These are phyloP conservation scores for Trebouxia sp. DNA, from an alignment of 139 green algal species.

Conservation along the genomic window DNA sequence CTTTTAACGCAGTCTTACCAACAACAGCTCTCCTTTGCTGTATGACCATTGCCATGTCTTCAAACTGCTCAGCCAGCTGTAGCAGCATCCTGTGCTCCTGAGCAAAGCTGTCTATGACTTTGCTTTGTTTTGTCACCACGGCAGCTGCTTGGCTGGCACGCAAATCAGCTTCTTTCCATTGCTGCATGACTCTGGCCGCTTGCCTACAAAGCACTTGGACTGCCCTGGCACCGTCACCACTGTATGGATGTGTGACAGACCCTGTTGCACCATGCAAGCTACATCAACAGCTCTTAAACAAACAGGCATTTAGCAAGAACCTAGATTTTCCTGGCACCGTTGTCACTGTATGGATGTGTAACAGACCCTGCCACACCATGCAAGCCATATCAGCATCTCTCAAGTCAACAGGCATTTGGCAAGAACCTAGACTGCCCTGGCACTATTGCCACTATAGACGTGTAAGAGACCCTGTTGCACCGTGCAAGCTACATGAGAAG, in stretches of 20 bases:
- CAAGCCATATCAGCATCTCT: no score
- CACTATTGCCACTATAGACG: not conserved
- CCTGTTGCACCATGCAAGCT: no score
- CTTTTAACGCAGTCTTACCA: not conserved
- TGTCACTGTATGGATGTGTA: not conserved
- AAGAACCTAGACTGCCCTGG: not conserved
- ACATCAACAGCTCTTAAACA: no score
- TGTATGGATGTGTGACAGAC: not conserved
- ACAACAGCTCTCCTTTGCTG: not conserved
- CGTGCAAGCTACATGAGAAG: no score
- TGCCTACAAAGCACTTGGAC: not conserved
- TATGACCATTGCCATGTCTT: not conserved
- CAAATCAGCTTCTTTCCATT: not conserved
- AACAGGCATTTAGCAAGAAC: no score
- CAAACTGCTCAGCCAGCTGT: not conserved
- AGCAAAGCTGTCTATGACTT: not conserved
- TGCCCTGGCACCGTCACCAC: not conserved
- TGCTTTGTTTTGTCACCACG: not conserved
- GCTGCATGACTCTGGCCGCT: not conserved
- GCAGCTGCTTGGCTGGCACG: constrained; percentile 2
- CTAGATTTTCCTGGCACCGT: not conserved
- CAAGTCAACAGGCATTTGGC: no score
- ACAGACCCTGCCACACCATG: not conserved
- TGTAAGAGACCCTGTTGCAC: not conserved
- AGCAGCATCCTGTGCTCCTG: not conserved